Conservation (phyloP, 2,329 filamentous ascomycete species). For the Venturia nashicola region DNA sequence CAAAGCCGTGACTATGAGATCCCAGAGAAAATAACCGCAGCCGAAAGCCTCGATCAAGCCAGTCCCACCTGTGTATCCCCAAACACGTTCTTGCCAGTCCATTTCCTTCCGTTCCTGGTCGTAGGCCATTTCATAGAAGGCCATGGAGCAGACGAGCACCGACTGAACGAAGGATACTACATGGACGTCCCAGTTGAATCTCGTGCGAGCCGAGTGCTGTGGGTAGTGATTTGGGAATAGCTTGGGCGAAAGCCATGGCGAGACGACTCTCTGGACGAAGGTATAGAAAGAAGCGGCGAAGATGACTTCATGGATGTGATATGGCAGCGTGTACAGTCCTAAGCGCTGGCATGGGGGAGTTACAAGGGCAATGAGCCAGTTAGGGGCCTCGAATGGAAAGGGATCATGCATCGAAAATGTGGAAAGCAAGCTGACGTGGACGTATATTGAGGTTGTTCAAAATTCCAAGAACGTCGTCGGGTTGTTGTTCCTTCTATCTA, state of each 20-base stretch:
- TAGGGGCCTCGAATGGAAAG: constrained; percentile 50
- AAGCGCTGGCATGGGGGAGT: constrained; percentile 53
- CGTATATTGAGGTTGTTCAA: neutral
- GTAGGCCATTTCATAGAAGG: constrained; percentile 58
- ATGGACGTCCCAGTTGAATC: constrained; percentile 75
- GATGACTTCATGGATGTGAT: constrained; percentile 68
- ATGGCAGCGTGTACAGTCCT: constrained; percentile 52
- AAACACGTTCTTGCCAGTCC: constrained; percentile 56
- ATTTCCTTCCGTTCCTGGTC: constrained; percentile 58
- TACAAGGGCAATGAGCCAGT: constrained; percentile 40
- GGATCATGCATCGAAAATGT: constrained; percentile 52
- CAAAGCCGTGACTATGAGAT: constrained; percentile 55
- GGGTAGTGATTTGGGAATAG: constrained; percentile 54
- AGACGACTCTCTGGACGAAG: constrained; percentile 51
- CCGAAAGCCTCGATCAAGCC: constrained; percentile 68
- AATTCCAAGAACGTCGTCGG: neutral
- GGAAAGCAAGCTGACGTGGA: too few relatives aligned
- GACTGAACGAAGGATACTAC: constrained; percentile 75
- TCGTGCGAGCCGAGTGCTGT: constrained; percentile 47
- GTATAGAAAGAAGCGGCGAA: constrained; percentile 57
- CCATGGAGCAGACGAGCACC: constrained; percentile 55
- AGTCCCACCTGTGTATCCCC: constrained; percentile 61
- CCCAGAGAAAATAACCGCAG: constrained; percentile 76
- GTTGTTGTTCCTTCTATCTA: neutral
- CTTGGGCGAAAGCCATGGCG: constrained; percentile 51